A percentile compares a stretch with the other conserved stretches of the same genome.
Evolutionary conservation across 768 basidiomycete species (phyloP).

Genomic region (Megacollybia marginata): DNA sequence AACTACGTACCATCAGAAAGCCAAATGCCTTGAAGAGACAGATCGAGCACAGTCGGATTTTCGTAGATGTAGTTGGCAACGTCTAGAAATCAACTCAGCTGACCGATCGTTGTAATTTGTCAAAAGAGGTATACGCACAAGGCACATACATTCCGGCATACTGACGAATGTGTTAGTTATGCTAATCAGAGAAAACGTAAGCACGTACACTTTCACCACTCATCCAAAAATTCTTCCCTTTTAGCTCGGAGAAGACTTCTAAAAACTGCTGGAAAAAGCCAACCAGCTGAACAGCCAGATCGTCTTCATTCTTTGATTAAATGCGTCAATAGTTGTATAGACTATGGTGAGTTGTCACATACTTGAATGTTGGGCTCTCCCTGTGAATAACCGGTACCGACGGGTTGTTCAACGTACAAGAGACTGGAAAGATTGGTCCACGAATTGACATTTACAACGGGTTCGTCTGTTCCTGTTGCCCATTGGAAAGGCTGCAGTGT

Average conservation of each 20-base stretch:
- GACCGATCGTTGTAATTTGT: background rate
- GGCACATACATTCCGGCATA: conserved; percentile 50
- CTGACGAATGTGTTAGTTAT: too few species aligned
- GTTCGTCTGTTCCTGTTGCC: background rate
- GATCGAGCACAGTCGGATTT: conserved; percentile 40
- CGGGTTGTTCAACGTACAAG: background rate
- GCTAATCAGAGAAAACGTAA: too few species aligned
- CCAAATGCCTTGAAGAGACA: conserved; percentile 65
- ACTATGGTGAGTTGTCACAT: background rate
- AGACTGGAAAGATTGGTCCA: background rate
- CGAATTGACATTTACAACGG: background rate
- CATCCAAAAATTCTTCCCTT: conserved; percentile 64
- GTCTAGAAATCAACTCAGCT: conserved; percentile 31
- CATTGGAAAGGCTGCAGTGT: background rate
- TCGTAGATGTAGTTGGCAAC: conserved; percentile 70
- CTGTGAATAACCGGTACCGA: background rate
- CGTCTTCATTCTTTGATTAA: conserved; percentile 34
- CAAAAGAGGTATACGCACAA: conserved; percentile 26
- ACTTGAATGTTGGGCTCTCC: background rate
- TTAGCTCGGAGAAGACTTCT: conserved; percentile 64
- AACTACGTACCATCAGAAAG: conserved; percentile 54
- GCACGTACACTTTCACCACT: conserved; percentile 52
- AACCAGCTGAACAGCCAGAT: conserved; percentile 39
- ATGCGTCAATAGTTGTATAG: background rate
- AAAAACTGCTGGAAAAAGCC: conserved; percentile 74